Base-by-base conservation (phyloP, 305 asterid genomes). In the Fraxinus velutina region DNA sequence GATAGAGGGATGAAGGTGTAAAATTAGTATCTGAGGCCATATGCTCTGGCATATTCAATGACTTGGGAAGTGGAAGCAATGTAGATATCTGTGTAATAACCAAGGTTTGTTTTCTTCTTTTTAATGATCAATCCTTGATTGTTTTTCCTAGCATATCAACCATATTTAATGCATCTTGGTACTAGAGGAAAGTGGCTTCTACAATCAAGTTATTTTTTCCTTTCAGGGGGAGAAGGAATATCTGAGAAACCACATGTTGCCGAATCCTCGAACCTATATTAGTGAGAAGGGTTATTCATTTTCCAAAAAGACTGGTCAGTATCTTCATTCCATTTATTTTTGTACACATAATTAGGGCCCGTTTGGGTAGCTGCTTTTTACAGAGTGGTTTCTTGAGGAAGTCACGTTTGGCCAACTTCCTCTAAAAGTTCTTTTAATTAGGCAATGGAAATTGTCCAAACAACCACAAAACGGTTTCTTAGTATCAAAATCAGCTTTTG, bases 21-120 rank as follows among this genome's bases (percentile, higher is more conserved):
- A 88, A 89, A 57, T 68, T 96, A 74, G 99, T 96, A 76, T 91
- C 94, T 60, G 96, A 93, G 85, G 99, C 99, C 78, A 96, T 96
- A 70, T 85, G 91, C 92, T 90, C 99, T 78, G 98, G 99, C 27
- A 89, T 93, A 81, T 96, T 96, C 86, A 96, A 96, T 52, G 99
- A 94, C 85, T 87, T 95, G 89, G 98, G 99, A 87, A 95, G 99
- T 91, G 99, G 98, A 84, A 95, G 99, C 87, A 95, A 95, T 13
- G 99, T 95, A 0, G 99, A 93, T 78, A 85, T 93, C 85, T 95
- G 99, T 76, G 93, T 95, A 2, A 86, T 93, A 82, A 92, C 97
- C 73, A 91, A 93, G 98, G 98, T 95, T 42, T 57, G 85, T 76
- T 64, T n/a, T 36, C 79, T 22, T 44, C 17, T 12, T 12, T 66